A percentile compares a stretch with the other conserved stretches of the same genome.
Conservation (phyloP, 2,329 filamentous ascomycete genomes). For the Teratosphaeria destructans region DNA sequence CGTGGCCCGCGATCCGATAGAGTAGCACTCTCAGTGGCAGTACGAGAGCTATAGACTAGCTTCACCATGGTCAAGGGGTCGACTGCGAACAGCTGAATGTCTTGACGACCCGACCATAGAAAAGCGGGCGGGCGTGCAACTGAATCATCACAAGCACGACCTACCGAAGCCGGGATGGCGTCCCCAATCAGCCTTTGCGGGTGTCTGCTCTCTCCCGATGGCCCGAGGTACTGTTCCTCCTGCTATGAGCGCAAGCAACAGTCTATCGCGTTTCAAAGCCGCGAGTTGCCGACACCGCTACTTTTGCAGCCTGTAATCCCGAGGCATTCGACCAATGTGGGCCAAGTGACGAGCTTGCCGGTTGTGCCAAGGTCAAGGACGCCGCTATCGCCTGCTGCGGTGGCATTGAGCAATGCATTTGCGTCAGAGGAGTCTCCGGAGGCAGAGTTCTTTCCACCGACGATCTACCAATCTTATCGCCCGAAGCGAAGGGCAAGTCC, state of each 20-base stretch:
- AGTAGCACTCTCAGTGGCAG: neutral
- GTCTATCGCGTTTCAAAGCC: neutral
- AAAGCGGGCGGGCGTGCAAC: neutral
- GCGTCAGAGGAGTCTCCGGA: neutral
- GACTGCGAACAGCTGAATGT: neutral
- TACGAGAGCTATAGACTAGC: neutral
- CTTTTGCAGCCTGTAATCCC: neutral
- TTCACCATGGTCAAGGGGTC: neutral
- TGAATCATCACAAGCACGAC: neutral
- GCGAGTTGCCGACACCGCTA: neutral
- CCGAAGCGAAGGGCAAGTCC: neutral
- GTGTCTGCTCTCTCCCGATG: neutral
- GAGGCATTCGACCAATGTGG: neutral
- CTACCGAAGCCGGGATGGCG: neutral
- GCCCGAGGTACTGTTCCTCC: neutral
- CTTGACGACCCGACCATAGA: neutral
- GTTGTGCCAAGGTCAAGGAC: neutral
- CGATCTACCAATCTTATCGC: neutral
- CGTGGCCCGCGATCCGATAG: neutral
- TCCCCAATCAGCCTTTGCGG: neutral
- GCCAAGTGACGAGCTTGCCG: neutral
- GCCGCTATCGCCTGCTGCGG: neutral
- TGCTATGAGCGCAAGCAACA: neutral
- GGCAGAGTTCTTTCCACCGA: neutral
- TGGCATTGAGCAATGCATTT: conserved; percentile 1